Evolutionary conservation across 2,329 filamentous ascomycete species (phyloP), one percentile per base, ranked within the genome.

Genomic region (Colletotrichum camelliae): DNA sequence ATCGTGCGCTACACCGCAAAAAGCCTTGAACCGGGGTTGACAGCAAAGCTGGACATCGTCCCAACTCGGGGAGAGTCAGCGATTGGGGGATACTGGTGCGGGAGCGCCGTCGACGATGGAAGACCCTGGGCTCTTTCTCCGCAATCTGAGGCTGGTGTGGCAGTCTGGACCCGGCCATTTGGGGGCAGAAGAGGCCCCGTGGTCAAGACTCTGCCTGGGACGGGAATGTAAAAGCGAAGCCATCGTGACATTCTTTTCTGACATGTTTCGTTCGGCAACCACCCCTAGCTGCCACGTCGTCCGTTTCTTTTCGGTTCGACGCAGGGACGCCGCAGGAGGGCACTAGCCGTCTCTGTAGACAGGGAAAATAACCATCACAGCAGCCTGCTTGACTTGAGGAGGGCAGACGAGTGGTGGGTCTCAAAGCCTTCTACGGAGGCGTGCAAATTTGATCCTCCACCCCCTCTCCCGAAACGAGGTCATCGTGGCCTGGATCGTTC

Each of bases 81-180:
- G 24, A 72, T 64, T 62, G 68, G 72, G 67, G 67, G 55, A 31
- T 55, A 57, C 48, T 67, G 7, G 24, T 29, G 31, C 21, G 67
- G 67, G 48, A 61, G 55, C 24, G 37, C 33, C 60, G 60, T 57
- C 37, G 16, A 27, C 37, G 24, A 67, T 27, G n/a, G 31, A 35
- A 66, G 60, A 48, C 72, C 72, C 55, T 72, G 57, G 24, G 24
- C 55, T 61, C 37, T 3, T 65, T 75, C 73, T 75, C 73, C 73
- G 70, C 64, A 75, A 58, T 52, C 24, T 18, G 70, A 58, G 58
- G 55, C 24, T n/a, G 73, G 70, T 61, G 31, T 65, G 43, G 21
- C 58, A 68, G 73, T 75, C 70, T 75, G 64, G 74, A 75, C 74
- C 74, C 43, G 74, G 39, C 70, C 21, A 75, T 75, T 52, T 33